Evolutionary conservation across 192 early-diverging fungal genomes (phyloP).

Genomic region (Umbelopsis ramanniana): DNA sequence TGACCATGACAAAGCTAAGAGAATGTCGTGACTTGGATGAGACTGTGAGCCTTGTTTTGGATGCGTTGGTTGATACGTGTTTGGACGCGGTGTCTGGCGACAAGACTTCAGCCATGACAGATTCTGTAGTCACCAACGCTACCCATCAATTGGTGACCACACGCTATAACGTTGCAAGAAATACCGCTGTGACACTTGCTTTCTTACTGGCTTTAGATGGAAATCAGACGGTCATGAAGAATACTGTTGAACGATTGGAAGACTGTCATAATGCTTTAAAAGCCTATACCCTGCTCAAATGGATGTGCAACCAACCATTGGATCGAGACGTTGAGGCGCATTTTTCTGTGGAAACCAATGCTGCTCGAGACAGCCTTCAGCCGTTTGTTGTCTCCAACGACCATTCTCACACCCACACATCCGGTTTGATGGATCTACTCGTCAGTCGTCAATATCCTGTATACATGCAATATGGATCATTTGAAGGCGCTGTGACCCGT

Average conservation of each 20-base stretch:
- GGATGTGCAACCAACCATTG: background rate
- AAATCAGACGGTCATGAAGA: constrained; percentile 13
- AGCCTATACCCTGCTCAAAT: background rate
- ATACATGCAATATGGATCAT: background rate
- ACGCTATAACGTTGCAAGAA: background rate
- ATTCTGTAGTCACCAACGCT: background rate
- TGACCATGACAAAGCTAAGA: background rate
- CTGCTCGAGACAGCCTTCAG: background rate
- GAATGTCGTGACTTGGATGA: background rate
- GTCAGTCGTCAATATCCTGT: background rate
- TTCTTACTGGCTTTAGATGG: background rate
- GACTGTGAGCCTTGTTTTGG: background rate
- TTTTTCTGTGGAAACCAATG: background rate
- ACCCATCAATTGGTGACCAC: background rate
- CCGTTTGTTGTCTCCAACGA: background rate
- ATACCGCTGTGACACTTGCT: background rate
- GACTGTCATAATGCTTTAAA: background rate
- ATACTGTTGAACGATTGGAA: background rate
- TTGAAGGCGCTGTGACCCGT: background rate
- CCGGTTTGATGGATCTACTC: background rate
- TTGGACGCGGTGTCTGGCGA: background rate
- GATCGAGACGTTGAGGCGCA: background rate
- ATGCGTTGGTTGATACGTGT: background rate
- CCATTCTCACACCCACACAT: background rate
- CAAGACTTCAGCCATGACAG: background rate